Percentiles rank a stretch among this genome's conserved stretches.
Conservation (phyloP, 192 early-diverging fungal species). For the Entomortierella lignicola region DNA sequence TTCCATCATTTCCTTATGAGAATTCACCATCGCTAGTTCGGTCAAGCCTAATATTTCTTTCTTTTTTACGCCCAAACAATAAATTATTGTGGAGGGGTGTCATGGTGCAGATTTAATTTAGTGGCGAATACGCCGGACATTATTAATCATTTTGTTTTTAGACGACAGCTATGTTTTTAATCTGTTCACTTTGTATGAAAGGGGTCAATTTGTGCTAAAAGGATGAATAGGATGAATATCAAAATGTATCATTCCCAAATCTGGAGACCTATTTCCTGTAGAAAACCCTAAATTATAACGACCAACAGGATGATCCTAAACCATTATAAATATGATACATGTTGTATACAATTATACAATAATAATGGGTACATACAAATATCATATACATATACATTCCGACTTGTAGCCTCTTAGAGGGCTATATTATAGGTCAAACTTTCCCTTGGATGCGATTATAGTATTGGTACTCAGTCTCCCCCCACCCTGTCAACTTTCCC, state of each 20-base stretch:
- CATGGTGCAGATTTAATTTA: conserved; percentile 2
- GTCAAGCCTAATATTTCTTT: no score
- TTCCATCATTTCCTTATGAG: no score
- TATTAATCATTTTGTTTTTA: neutral
- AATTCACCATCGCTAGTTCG: no score
- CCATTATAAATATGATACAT: no score
- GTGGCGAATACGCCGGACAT: no score
- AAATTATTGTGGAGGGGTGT: conserved; percentile 1
- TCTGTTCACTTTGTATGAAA: no score
- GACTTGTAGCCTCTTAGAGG: neutral
- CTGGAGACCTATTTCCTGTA: neutral
- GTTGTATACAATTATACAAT: neutral
- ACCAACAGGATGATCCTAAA: no score
- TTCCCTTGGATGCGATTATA: no score
- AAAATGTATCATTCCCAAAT: conserved; percentile 2
- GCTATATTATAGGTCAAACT: neutral
- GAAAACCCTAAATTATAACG: neutral
- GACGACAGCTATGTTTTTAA: neutral
- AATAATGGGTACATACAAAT: neutral
- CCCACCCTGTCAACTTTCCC: neutral
- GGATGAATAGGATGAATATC: neutral
- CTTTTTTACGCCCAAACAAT: neutral
- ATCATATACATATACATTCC: neutral
- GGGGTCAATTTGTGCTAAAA: no score
- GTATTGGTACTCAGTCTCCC: no score